Percentiles rank a stretch among this genome's conserved stretches.
Conservation (phyloP, 257 asterid species). For the Capsicum rhomboideum region DNA sequence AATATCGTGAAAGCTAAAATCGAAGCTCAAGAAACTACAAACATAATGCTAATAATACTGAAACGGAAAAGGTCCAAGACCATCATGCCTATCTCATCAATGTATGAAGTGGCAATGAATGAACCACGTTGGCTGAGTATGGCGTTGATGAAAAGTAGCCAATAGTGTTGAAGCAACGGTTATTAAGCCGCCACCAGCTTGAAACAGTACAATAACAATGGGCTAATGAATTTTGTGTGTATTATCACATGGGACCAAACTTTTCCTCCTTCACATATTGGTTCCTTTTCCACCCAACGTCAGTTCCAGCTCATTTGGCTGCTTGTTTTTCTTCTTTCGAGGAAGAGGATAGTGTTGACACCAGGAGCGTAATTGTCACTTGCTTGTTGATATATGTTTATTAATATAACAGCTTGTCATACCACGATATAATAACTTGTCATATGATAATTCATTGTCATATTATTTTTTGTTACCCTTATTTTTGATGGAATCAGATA, state of each 20-base stretch:
- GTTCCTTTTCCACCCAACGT: background rate
- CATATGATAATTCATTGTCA: too few species aligned
- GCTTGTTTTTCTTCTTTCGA: background rate
- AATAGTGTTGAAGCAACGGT: background rate
- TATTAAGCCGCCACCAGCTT: background rate
- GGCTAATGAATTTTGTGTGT: background rate
- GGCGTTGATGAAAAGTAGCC: background rate
- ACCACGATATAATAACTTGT: too few species aligned
- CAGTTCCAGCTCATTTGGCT: background rate
- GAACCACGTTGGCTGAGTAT: background rate
- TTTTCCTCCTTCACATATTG: background rate
- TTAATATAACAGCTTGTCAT: too few species aligned
- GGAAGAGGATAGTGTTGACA: background rate
- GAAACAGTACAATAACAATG: background rate
- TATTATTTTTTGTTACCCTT: too few species aligned
- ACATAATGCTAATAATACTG: too few species aligned
- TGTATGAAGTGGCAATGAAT: background rate
- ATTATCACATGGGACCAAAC: background rate
- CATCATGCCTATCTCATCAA: too few species aligned
- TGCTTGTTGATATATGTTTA: too few species aligned
- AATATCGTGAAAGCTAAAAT: too few species aligned
- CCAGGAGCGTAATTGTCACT: background rate
- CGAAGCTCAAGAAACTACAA: too few species aligned
- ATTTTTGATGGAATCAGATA: too few species aligned
- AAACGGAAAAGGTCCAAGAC: too few species aligned